Conservation (phyloP, 2,329 filamentous ascomycete species). For the Colletotrichum sp. region DNA sequence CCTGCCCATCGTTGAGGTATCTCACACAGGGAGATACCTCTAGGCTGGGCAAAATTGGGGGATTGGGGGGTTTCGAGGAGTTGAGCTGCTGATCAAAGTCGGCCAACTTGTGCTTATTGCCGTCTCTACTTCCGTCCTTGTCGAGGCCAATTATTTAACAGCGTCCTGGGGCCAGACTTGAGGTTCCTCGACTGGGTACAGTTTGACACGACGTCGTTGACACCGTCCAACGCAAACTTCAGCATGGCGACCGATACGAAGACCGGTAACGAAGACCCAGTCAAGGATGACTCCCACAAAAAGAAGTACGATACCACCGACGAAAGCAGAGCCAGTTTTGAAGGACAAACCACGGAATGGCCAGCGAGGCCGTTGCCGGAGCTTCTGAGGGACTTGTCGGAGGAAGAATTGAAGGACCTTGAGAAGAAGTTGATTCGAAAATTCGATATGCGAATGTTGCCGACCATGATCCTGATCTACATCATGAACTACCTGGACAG, state of each 20-base stretch:
- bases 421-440: slow-evolving; percentile 66
- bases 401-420: slow-evolving; percentile 31
- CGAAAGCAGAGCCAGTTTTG: neutral
- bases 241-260: neutral
- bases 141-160: neutral
- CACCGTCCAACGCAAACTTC: neutral
- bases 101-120: neutral
- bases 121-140: neutral
- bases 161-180: neutral
- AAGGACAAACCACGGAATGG: neutral
- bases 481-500: slow-evolving; percentile 70
- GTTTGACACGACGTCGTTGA: neutral
- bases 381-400: slow-evolving; percentile 2
- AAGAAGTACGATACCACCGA: neutral
- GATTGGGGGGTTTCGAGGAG: no score
- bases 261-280: neutral
- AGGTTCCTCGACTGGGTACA: neutral
- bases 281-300: neutral
- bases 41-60: neutral
- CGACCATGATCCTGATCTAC: slow-evolving; percentile 72
- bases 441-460: slow-evolving; percentile 68
- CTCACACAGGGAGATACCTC: neutral
- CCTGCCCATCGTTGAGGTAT: neutral
- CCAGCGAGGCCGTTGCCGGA: neutral
- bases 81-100: neutral